A percentile compares a stretch with the other conserved stretches of the same genome.
Conservation (phyloP, 2,329 filamentous ascomycete genomes). For the Paraconiothyrium sp. region DNA sequence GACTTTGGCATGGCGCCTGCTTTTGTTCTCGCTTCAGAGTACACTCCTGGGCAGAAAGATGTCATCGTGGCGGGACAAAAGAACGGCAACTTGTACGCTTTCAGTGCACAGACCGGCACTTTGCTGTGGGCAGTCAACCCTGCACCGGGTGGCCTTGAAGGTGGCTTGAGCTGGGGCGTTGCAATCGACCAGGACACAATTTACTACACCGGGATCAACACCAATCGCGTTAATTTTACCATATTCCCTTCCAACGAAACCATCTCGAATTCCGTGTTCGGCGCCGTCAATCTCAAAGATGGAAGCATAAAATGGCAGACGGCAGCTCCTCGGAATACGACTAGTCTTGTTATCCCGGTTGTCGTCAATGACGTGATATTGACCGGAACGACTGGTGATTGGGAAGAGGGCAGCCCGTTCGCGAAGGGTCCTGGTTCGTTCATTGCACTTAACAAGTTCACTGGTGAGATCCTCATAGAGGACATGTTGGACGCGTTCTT, state of each 20-base stretch:
- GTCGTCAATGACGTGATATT: conserved; percentile 17
- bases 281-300: conserved; percentile 16
- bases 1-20: conserved; percentile 18
- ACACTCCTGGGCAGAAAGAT: conserved; percentile 12
- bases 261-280: conserved; percentile 12
- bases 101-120: conserved; percentile 15
- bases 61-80: conserved; percentile 16
- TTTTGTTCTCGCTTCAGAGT: conserved; percentile 14
- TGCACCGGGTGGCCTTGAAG: conserved; percentile 14
- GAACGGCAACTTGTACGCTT: conserved; percentile 17
- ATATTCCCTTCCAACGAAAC: conserved; percentile 4
- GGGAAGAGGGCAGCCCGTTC: neutral
- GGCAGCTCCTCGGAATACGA: conserved; percentile 10
- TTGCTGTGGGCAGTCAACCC: conserved; percentile 12
- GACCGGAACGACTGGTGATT: conserved; percentile 12
- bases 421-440: conserved; percentile 3
- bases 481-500: conserved; percentile 14
- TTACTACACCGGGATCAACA: conserved; percentile 17
- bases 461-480: conserved; percentile 14
- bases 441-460: conserved; percentile 16
- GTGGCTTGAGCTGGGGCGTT: conserved; percentile 17
- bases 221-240: conserved; percentile 14
- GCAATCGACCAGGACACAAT: conserved; percentile 14
- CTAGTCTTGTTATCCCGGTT: conserved; percentile 7
- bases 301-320: conserved; percentile 12